phyloP scores from a whole-genome alignment of 2,329 filamentous ascomycete genomes.

The Coniochaeta sp. region DNA sequence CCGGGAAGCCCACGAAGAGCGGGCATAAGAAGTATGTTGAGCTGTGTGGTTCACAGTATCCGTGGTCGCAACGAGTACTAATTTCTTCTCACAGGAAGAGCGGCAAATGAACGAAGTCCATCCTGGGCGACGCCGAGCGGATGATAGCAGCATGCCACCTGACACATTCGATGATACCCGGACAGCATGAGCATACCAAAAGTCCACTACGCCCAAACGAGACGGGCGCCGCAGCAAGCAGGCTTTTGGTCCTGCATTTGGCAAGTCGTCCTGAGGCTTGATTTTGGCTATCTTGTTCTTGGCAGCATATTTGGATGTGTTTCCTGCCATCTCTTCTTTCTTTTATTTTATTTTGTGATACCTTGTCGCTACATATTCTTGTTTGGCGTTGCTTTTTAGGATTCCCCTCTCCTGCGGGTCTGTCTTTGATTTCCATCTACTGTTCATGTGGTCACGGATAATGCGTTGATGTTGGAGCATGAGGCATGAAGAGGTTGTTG shows the following conservation, averaged over 20 bases:
- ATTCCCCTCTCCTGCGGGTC: conserved; percentile 5
- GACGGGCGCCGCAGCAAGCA: not conserved
- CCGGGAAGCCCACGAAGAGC: conserved; percentile 18
- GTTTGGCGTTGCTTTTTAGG: conserved; percentile 7
- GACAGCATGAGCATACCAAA: too few relatives aligned
- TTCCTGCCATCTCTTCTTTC: conserved; percentile 1
- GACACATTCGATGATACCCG: too few relatives aligned
- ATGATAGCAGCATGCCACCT: too few relatives aligned
- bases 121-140: too few relatives aligned
- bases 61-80: not conserved
- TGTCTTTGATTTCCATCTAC: conserved; percentile 4
- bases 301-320: conserved; percentile 6
- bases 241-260: not conserved
- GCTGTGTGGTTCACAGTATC: not conserved
- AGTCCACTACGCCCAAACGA: too few relatives aligned
- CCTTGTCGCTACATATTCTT: conserved; percentile 13
- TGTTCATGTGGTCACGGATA: conserved; percentile 2
- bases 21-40: conserved; percentile 20
- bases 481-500: conserved; percentile 4
- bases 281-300: not conserved
- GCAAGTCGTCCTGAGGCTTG: not conserved
- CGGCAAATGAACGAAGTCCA: not conserved
- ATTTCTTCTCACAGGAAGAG: not conserved
- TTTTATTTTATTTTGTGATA: conserved; percentile 18
- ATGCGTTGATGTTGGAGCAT: conserved; percentile 13